phyloP scores from a whole-genome alignment of 768 basidiomycete species.

The Infundibulicybe gibba region DNA sequence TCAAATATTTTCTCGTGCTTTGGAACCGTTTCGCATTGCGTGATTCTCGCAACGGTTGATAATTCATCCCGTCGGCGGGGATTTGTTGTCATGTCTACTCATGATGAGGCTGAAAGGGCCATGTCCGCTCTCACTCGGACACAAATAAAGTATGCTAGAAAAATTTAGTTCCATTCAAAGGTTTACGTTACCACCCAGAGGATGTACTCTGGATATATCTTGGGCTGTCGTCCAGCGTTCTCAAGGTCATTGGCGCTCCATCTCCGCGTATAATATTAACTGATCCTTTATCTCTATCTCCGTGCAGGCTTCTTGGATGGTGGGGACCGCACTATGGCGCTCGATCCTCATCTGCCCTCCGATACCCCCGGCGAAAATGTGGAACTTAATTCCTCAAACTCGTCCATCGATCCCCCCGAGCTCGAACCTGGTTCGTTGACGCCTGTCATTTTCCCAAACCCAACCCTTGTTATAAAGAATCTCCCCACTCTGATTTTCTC shows the following conservation, averaged over 20 bases:
- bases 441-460: slow-evolving; percentile 37
- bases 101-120: slow-evolving; percentile 67
- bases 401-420: slow-evolving; percentile 27
- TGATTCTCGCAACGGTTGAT: slow-evolving; percentile 81
- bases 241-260: slow-evolving; percentile 44
- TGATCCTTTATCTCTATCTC: slow-evolving; percentile 1
- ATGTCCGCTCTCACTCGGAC: slow-evolving; percentile 67
- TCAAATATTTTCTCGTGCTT: slow-evolving; percentile 56
- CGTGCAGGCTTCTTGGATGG: slow-evolving; percentile 72
- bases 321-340: slow-evolving; percentile 67
- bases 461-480: slow-evolving; percentile 58
- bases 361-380: slow-evolving; percentile 8
- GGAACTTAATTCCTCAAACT: slow-evolving; percentile 27
- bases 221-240: slow-evolving; percentile 90
- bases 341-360: slow-evolving; percentile 41
- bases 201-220: slow-evolving; percentile 75
- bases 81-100: slow-evolving; percentile 76
- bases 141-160: slow-evolving; percentile 55
- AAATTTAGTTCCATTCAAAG: neutral
- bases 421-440: slow-evolving; percentile 25
- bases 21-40: slow-evolving; percentile 70
- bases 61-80: slow-evolving; percentile 81
- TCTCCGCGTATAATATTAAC: neutral
- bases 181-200: slow-evolving; percentile 34
- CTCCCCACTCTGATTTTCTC: slow-evolving; percentile 67